Percentiles rank a stretch among this genome's conserved stretches.
Evolutionary conservation across 2,329 filamentous ascomycete genomes (phyloP).

Genomic region (Plectosphaerella cucumerina): DNA sequence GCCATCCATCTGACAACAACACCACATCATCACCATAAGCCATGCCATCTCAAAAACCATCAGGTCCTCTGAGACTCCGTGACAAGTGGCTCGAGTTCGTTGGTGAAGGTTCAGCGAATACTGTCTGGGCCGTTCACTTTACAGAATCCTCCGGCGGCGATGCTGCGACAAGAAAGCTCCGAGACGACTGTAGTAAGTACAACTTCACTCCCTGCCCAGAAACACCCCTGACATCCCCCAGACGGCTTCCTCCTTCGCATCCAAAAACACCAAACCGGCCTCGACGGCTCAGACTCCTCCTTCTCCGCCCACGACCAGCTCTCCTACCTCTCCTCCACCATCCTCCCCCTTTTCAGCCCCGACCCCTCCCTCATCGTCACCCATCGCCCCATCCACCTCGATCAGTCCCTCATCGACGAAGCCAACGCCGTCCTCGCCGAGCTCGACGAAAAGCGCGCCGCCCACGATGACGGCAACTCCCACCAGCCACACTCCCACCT

Average conservation of each 20-base stretch:
- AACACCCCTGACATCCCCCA: not conserved
- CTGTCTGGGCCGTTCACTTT: conserved; percentile 37
- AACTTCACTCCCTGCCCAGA: not conserved
- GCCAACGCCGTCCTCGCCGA: conserved; percentile 50
- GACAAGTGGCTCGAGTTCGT: conserved; percentile 29
- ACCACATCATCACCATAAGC: too few relatives aligned
- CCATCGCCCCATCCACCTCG: conserved; percentile 48
- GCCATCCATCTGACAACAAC: too few relatives aligned
- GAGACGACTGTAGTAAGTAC: not conserved
- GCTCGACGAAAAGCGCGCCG: conserved; percentile 32
- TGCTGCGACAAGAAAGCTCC: not conserved
- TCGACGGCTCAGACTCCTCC: conserved; percentile 23
- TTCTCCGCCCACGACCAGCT: conserved; percentile 33
- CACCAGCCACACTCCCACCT: conserved; percentile 5
- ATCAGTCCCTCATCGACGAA: conserved; percentile 27
- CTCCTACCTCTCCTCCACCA: conserved; percentile 44
- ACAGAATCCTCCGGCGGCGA: conserved; percentile 29
- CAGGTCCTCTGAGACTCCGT: not conserved
- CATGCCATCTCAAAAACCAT: not conserved
- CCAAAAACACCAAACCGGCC: not conserved
- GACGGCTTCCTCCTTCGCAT: conserved; percentile 3
- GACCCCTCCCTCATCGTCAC: conserved; percentile 45
- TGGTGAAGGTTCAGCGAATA: conserved; percentile 72
- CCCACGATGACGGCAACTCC: not conserved
- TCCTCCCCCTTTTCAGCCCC: conserved; percentile 49